phyloP scores from a whole-genome alignment of 192 early-diverging fungal species.

The Gaertneriomyces sp. region DNA sequence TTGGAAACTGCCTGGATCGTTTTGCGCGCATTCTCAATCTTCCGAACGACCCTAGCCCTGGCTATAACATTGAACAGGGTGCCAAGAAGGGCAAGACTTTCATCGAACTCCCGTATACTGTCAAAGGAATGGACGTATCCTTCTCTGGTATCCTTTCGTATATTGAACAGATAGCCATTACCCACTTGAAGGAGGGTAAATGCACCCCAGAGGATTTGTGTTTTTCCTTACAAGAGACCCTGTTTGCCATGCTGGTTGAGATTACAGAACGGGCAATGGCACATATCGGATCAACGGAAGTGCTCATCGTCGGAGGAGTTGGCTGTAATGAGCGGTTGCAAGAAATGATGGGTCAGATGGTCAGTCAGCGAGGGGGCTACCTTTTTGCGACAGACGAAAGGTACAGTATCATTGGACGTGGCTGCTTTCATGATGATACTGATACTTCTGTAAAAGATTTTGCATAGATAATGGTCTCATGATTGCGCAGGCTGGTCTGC shows the following conservation, averaged over 20 bases:
- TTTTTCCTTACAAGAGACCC: constrained; percentile 92
- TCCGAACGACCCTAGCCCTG: constrained; percentile 94
- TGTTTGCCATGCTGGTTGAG: constrained; percentile 99
- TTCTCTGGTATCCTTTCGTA: constrained; percentile 93
- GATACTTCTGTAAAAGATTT: constrained; percentile 48
- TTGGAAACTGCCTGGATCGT: constrained; percentile 96
- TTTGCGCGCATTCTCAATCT: constrained; percentile 92
- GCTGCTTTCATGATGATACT: background rate
- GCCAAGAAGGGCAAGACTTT: constrained; percentile 88
- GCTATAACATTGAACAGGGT: constrained; percentile 95
- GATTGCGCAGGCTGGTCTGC: constrained; percentile 95
- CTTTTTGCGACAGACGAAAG: constrained; percentile 96
- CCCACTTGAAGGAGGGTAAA: constrained; percentile 15
- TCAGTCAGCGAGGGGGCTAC: constrained; percentile 73
- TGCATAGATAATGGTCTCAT: constrained; percentile 99
- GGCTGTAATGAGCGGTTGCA: constrained; percentile 93
- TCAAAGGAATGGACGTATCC: constrained; percentile 99
- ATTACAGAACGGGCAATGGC: constrained; percentile 99
- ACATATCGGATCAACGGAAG: constrained; percentile 86
- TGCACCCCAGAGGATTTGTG: constrained; percentile 85
- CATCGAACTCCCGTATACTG: constrained; percentile 89
- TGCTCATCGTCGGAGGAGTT: constrained; percentile 95
- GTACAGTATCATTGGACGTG: constrained; percentile 34
- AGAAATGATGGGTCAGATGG: constrained; percentile 98
- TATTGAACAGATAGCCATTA: constrained; percentile 64